Conservation (phyloP, 1,139 yeast species). For the Lodderomyces jiufengensis region DNA sequence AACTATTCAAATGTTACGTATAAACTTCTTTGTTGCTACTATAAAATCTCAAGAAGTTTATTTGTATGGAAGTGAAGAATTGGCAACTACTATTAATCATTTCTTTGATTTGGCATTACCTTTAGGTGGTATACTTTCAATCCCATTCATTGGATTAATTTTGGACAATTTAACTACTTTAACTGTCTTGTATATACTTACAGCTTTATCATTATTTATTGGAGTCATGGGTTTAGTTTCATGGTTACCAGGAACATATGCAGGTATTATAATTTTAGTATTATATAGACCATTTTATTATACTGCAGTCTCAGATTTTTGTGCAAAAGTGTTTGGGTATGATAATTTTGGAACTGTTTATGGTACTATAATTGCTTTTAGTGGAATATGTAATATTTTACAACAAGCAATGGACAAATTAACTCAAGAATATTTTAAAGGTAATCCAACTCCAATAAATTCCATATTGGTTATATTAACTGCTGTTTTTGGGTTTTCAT, state of each 20-base stretch:
- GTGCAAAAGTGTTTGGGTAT: constrained; percentile 48
- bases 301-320: constrained; percentile 42
- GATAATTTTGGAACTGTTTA: constrained; percentile 48
- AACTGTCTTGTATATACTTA: constrained; percentile 51
- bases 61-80: constrained; percentile 48
- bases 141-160: constrained; percentile 82
- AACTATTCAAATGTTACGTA: constrained; percentile 82
- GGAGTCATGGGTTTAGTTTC: constrained; percentile 67
- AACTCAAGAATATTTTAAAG: constrained; percentile 63
- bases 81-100: constrained; percentile 60
- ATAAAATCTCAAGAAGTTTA: constrained; percentile 73
- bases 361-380: constrained; percentile 76
- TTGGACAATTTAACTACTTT: constrained; percentile 72
- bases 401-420: constrained; percentile 67
- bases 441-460: constrained; percentile 82
- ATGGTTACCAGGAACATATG: constrained; percentile 47
- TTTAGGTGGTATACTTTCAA: constrained; percentile 77
- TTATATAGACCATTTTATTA: constrained; percentile 48
- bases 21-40: constrained; percentile 90
- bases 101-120: constrained; percentile 86
- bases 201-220: constrained; percentile 52
- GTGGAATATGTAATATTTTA: constrained; percentile 72
- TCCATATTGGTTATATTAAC: constrained; percentile 50
- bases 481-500: constrained; percentile 47
- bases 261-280: constrained; percentile 70